Conservation (phyloP, 2,329 filamentous ascomycete genomes). For the Neofusicoccum sp. region DNA sequence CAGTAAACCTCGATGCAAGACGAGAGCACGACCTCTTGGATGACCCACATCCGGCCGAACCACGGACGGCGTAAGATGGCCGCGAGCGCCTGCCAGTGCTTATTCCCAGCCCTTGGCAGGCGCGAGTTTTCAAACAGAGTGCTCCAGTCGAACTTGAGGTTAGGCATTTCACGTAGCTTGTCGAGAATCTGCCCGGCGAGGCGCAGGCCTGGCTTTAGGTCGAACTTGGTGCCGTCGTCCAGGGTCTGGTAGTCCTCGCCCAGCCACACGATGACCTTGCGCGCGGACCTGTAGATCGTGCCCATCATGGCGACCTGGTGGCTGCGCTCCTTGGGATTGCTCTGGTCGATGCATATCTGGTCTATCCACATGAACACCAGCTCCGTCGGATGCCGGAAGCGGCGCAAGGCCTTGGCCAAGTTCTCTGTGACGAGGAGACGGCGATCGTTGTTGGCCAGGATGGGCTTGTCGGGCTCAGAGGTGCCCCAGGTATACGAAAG, state of each 20-base stretch:
- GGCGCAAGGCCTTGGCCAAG: slow-evolving; percentile 21
- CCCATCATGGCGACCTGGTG: slow-evolving; percentile 29
- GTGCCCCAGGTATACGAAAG: slow-evolving; percentile 28
- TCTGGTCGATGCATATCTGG: slow-evolving; percentile 32
- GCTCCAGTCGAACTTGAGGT: slow-evolving; percentile 9
- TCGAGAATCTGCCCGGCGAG: slow-evolving; percentile 7
- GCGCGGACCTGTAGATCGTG: slow-evolving; percentile 27
- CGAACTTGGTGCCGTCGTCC: slow-evolving; percentile 18
- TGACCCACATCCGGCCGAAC: slow-evolving; percentile 32
- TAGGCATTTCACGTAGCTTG: not conserved
- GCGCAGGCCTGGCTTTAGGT: slow-evolving; percentile 4
- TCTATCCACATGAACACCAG: slow-evolving; percentile 26
- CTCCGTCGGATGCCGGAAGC: slow-evolving; percentile 20
- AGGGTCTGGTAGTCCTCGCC: slow-evolving; percentile 30
- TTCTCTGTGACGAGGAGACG: slow-evolving; percentile 22
- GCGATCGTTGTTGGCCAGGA: slow-evolving; percentile 18
- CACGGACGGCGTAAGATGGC: slow-evolving; percentile 21
- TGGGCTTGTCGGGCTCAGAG: slow-evolving; percentile 3
- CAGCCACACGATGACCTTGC: slow-evolving; percentile 31
- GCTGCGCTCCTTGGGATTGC: slow-evolving; percentile 24
- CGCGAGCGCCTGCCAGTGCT: slow-evolving; percentile 12
- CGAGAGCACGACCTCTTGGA: slow-evolving; percentile 30
- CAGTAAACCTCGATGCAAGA: slow-evolving; percentile 9
- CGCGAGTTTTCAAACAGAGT: not conserved
- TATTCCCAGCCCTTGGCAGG: slow-evolving; percentile 6